Evolutionary conservation across 352 stramenopile species (phyloP).

Genomic region (Globisporangium paroecandrum): DNA sequence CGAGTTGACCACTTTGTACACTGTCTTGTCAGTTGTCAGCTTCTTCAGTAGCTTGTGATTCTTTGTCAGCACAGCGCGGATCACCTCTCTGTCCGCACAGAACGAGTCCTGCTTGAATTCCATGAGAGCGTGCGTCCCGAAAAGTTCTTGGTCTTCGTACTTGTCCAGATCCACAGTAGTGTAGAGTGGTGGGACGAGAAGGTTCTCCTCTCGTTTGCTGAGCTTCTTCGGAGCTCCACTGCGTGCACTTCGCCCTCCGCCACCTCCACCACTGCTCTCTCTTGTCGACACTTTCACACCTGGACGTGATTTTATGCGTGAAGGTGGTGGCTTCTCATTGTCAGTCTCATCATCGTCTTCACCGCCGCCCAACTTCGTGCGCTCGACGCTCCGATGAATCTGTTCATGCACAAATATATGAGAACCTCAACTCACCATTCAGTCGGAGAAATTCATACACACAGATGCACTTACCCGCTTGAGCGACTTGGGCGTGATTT

Average conservation of each 20-base stretch:
- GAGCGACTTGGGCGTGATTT: constrained; percentile 67
- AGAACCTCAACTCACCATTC: background rate
- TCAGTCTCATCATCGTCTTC: constrained; percentile 42
- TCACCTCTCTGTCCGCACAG: constrained; percentile 55
- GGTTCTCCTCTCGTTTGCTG: constrained; percentile 33
- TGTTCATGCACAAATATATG: background rate
- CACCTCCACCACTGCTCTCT: constrained; percentile 3
- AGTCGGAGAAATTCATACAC: background rate
- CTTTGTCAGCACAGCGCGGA: constrained; percentile 65
- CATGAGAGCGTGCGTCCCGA: constrained; percentile 39
- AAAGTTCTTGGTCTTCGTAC: constrained; percentile 59
- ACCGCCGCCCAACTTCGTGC: constrained; percentile 29
- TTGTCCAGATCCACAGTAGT: constrained; percentile 39
- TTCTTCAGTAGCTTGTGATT: constrained; percentile 72
- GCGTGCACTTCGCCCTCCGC: constrained; percentile 12
- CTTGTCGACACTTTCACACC: constrained; percentile 6
- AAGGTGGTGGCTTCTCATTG: constrained; percentile 51
- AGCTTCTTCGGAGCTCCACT: constrained; percentile 22
- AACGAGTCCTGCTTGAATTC: constrained; percentile 45
- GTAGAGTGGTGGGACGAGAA: constrained; percentile 52
- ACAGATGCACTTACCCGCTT: constrained; percentile 27
- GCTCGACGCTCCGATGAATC: constrained; percentile 34
- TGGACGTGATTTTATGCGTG: constrained; percentile 24
- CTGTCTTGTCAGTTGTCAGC: constrained; percentile 43
- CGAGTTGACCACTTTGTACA: constrained; percentile 47